Conservation (phyloP, 2,329 filamentous ascomycete genomes). For the Aspergillus neoniger region DNA sequence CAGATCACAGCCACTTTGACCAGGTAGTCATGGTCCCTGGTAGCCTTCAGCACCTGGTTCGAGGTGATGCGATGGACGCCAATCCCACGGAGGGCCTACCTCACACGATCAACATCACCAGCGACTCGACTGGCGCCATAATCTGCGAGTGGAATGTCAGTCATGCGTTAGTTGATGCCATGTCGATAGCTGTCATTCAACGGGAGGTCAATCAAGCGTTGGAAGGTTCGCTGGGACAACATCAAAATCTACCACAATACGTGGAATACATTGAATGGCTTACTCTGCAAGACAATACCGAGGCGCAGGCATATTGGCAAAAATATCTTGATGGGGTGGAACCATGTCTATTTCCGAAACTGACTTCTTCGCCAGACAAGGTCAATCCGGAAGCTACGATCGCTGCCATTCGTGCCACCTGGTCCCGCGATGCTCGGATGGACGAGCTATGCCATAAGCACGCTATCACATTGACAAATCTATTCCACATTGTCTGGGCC, state of each 20-base stretch:
- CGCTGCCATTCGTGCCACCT: neutral
- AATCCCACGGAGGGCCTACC: neutral
- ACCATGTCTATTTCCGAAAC: conserved; percentile 10
- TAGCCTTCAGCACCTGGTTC: neutral
- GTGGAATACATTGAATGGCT: neutral
- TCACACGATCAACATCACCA: neutral
- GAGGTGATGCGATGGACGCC: neutral
- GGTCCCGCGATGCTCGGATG: neutral
- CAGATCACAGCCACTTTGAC: neutral
- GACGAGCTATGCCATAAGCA: conserved; percentile 10
- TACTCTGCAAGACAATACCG: neutral
- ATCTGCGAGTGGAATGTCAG: conserved; percentile 14
- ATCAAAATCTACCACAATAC: neutral
- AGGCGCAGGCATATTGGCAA: conserved; percentile 29
- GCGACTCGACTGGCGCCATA: neutral
- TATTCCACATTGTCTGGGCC: conserved; percentile 44
- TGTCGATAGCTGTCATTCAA: conserved; percentile 6
- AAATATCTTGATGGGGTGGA: neutral
- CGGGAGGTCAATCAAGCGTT: conserved; percentile 2
- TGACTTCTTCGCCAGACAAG: neutral
- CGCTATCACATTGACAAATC: conserved; percentile 28
- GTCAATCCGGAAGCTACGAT: neutral
- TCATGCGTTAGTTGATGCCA: conserved; percentile 19
- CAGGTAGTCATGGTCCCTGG: neutral
- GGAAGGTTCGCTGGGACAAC: neutral